A percentile compares a stretch with the other conserved stretches of the same genome.
phyloP scores from a whole-genome alignment of 345 rosid species.

The Populus simonii region DNA sequence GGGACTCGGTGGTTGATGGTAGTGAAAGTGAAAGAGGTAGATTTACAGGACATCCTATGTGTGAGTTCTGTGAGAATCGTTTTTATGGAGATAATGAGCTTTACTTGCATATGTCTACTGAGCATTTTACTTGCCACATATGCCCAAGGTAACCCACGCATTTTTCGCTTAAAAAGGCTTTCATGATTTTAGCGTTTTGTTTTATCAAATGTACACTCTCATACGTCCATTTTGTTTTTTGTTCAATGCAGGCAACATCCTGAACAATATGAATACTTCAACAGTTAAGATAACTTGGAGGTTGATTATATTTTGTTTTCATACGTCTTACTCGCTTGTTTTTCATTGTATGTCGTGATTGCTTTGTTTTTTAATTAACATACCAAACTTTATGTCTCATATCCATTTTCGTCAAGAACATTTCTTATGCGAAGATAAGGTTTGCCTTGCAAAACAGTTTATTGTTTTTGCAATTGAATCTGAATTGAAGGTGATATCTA shows the following conservation, averaged over 20 bases:
- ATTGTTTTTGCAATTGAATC: conserved; percentile 24
- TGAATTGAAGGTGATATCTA: conserved; percentile 21
- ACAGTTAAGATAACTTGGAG: conserved; percentile 24
- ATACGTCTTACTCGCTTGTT: not conserved
- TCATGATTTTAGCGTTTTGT: not conserved
- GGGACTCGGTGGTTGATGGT: conserved; percentile 28
- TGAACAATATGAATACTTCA: conserved; percentile 23
- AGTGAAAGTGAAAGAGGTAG: conserved; percentile 31
- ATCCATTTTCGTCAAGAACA: conserved; percentile 23
- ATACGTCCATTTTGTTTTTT: not conserved
- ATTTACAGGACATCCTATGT: conserved; percentile 26
- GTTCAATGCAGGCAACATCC: conserved; percentile 23
- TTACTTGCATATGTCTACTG: conserved; percentile 27
- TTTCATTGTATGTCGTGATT: not conserved
- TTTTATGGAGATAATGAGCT: conserved; percentile 32
- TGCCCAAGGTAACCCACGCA: conserved; percentile 19
- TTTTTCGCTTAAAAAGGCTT: not conserved
- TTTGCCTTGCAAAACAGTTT: conserved; percentile 30
- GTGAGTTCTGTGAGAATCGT: conserved; percentile 24
- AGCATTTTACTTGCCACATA: conserved; percentile 32
- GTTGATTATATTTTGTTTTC: conserved; percentile 7
- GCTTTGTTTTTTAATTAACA: not conserved
- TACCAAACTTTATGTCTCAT: not conserved
- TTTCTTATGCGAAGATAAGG: conserved; percentile 28
- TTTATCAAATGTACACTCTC: not conserved